phyloP scores from a whole-genome alignment of 2,329 filamentous ascomycete genomes.

The Sporothrix variecibatus region DNA sequence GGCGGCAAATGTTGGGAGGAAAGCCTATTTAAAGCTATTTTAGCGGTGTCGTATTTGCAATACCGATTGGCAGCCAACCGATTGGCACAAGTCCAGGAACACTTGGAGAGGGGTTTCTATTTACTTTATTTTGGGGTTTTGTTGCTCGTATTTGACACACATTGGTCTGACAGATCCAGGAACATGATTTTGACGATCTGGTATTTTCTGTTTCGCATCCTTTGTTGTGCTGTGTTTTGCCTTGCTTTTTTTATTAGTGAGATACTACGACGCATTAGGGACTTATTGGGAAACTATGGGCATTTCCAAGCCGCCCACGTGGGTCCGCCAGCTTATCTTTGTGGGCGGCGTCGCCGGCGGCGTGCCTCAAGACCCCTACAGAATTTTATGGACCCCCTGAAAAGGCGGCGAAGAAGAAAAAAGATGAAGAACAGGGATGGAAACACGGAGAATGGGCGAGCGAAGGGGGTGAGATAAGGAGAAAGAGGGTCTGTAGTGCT shows the following conservation, averaged over 20 bases:
- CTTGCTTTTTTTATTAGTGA: background rate
- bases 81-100: background rate
- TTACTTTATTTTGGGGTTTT: too few relatives aligned
- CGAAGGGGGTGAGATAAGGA: background rate
- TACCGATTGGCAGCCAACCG: background rate
- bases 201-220: background rate
- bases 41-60: background rate
- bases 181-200: background rate
- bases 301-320: constrained; percentile 12
- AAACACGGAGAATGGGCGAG: background rate
- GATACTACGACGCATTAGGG: background rate
- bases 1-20: background rate
- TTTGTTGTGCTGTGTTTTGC: background rate
- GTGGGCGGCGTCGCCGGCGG: background rate
- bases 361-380: background rate
- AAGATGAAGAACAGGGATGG: background rate
- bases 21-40: background rate
- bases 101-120: background rate
- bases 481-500: background rate
- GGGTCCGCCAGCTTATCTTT: constrained; percentile 18
- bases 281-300: background rate
- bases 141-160: background rate
- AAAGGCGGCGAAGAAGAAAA: constrained; percentile 1
- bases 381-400: background rate
- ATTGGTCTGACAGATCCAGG: background rate